phyloP scores from a whole-genome alignment of 1,139 yeast species.

The Geotrichum klebahnii region DNA sequence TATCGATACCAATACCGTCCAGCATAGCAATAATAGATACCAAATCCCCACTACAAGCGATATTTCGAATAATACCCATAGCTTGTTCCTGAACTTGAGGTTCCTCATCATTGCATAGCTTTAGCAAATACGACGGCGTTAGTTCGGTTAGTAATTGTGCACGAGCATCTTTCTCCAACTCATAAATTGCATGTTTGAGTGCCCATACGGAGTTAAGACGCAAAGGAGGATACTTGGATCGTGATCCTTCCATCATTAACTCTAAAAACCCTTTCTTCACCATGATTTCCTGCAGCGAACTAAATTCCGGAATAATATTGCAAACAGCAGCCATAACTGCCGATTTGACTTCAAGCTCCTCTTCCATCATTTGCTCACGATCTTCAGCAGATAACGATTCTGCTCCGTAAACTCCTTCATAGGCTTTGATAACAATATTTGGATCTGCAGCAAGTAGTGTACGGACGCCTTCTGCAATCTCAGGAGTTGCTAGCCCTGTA shows the following conservation, averaged over 20 bases:
- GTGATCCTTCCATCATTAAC: conserved; percentile 43
- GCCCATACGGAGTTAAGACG: conserved; percentile 54
- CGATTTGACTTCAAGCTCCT: conserved; percentile 50
- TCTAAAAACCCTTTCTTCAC: conserved; percentile 55
- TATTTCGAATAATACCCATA: conserved; percentile 69
- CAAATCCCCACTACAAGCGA: conserved; percentile 59
- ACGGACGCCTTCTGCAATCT: conserved; percentile 50
- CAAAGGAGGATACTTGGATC: conserved; percentile 38
- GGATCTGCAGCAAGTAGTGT: conserved; percentile 38
- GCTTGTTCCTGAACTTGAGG: conserved; percentile 60
- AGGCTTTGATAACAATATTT: conserved; percentile 12
- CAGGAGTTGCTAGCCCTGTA: conserved; percentile 60
- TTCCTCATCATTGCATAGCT: conserved; percentile 48
- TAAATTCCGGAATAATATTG: conserved; percentile 74
- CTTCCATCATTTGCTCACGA: conserved; percentile 27
- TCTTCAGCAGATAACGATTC: conserved; percentile 28
- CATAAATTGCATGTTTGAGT: conserved; percentile 52
- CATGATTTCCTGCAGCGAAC: conserved; percentile 60
- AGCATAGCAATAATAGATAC: conserved; percentile 47
- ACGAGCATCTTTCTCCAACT: conserved; percentile 41
- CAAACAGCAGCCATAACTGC: conserved; percentile 67
- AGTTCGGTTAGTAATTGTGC: conserved; percentile 42
- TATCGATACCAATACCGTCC: conserved; percentile 37
- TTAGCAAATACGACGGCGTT: conserved; percentile 50
- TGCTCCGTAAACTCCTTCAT: conserved; percentile 18